Percentiles rank a stretch among this genome's conserved stretches.
Evolutionary conservation across 208 protist species (phyloP).

Genomic region (Polymyxa betae): DNA sequence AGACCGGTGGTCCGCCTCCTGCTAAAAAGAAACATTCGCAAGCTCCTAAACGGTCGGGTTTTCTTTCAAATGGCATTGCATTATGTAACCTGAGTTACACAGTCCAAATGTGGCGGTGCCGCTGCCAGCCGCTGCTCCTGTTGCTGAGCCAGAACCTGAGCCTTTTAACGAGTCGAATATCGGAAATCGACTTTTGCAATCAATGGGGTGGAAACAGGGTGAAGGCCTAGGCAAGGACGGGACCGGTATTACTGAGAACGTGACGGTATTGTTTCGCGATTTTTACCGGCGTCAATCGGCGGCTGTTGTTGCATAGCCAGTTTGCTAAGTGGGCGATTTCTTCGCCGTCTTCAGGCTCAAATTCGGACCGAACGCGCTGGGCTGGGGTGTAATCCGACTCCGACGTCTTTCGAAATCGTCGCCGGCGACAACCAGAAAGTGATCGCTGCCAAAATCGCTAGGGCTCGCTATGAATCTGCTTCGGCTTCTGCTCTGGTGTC

Average conservation of each 20-base stretch:
- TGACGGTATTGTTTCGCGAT: conserved; percentile 33
- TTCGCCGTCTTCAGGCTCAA: conserved; percentile 15
- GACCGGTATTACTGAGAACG: conserved; percentile 37
- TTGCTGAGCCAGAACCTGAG: not conserved
- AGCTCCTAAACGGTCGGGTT: not conserved
- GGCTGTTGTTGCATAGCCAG: not conserved
- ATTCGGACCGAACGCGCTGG: not conserved
- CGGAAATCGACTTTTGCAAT: conserved; percentile 28
- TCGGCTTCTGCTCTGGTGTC: not conserved
- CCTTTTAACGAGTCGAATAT: conserved; percentile 13
- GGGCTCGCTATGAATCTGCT: not conserved
- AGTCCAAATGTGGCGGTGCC: not conserved
- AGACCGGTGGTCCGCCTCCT: not conserved
- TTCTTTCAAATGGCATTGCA: not conserved
- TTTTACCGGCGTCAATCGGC: not conserved
- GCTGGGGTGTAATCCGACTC: not conserved
- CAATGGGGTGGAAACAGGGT: conserved; percentile 27
- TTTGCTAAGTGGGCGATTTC: not conserved
- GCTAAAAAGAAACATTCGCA: not conserved
- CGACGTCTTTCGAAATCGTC: not conserved
- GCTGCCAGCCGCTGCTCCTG: too few relatives aligned
- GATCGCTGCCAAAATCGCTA: conserved; percentile 13
- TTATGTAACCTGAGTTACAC: not conserved
- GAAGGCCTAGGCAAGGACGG: conserved; percentile 33
- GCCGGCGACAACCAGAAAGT: not conserved